A percentile compares a stretch with the other conserved stretches of the same genome.
Conservation (phyloP, 768 basidiomycete species). For the Naematelia aurantialba region DNA sequence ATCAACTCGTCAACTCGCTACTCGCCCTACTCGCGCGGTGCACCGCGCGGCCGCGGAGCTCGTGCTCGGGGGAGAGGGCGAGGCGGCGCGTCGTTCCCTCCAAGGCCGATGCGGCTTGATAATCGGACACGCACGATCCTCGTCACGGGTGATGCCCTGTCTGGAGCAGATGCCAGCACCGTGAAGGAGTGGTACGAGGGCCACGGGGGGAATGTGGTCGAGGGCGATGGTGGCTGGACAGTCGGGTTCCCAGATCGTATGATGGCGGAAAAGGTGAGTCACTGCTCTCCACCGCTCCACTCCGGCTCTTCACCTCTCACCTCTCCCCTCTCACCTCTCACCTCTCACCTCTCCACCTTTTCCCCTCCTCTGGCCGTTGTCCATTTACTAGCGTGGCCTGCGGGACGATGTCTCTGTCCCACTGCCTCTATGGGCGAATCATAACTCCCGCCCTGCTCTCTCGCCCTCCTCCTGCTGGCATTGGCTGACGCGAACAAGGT, state of each 20-base stretch:
- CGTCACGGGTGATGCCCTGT: conserved; percentile 63
- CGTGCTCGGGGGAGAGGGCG: conserved; percentile 4
- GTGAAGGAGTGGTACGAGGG: conserved; percentile 84
- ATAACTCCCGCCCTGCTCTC: too few species aligned
- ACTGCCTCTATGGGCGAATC: too few species aligned
- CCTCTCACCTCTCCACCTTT: not conserved
- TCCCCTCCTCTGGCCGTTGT: not conserved
- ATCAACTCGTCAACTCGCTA: conserved; percentile 51
- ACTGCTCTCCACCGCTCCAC: too few species aligned
- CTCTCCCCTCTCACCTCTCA: not conserved
- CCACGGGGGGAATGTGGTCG: conserved; percentile 30
- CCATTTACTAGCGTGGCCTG: too few species aligned
- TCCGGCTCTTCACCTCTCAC: too few species aligned
- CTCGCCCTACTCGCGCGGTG: conserved; percentile 50
- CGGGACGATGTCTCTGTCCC: too few species aligned
- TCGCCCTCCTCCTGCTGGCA: too few species aligned
- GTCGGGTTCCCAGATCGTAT: conserved; percentile 38
- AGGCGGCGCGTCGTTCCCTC: conserved; percentile 23
- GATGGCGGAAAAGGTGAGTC: conserved; percentile 43
- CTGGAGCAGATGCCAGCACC: conserved; percentile 54
- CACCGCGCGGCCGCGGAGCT: conserved; percentile 52
- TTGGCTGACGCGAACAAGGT: conserved; percentile 23
- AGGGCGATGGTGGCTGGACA: conserved; percentile 19
- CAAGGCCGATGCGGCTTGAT: conserved; percentile 80
- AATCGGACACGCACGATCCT: conserved; percentile 78